These are phyloP conservation scores for Podospora appendiculata DNA, from an alignment of 495 filamentous ascomycete species.

Conservation along the genomic window DNA sequence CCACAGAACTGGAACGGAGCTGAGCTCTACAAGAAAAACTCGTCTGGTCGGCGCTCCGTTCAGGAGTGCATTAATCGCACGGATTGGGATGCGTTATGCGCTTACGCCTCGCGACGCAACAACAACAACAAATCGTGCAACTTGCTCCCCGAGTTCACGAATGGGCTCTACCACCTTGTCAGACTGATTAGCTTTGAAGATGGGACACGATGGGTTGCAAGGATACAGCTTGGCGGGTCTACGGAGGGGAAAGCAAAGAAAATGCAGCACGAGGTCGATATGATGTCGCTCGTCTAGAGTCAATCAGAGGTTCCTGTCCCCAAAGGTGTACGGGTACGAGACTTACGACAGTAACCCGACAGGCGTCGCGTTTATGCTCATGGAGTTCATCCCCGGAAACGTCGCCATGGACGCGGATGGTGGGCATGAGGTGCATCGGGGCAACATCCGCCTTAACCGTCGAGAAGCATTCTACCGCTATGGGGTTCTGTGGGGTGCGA, in stretches of 20 bases:
- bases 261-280: background rate
- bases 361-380: constrained; percentile 13
- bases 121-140: background rate
- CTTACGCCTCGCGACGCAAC: background rate
- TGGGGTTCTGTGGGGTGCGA: too few species aligned
- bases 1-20: background rate
- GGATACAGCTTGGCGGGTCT: background rate
- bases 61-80: background rate
- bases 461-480: constrained; percentile 4
- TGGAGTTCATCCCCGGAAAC: constrained; percentile 14
- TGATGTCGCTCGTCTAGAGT: background rate
- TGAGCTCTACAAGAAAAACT: background rate
- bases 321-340: constrained; percentile 11
- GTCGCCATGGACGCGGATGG: constrained; percentile 12
- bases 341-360: constrained; percentile 2
- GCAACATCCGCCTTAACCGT: constrained; percentile 1
- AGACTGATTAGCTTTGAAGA: background rate
- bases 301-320: constrained; percentile 6
- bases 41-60: background rate
- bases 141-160: background rate
- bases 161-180: background rate
- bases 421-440: constrained; percentile 3
- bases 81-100: background rate
- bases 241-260: background rate
- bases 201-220: background rate